Base-by-base conservation (phyloP, 2,329 filamentous ascomycete genomes). In the Trematosphaeria pertusa region DNA sequence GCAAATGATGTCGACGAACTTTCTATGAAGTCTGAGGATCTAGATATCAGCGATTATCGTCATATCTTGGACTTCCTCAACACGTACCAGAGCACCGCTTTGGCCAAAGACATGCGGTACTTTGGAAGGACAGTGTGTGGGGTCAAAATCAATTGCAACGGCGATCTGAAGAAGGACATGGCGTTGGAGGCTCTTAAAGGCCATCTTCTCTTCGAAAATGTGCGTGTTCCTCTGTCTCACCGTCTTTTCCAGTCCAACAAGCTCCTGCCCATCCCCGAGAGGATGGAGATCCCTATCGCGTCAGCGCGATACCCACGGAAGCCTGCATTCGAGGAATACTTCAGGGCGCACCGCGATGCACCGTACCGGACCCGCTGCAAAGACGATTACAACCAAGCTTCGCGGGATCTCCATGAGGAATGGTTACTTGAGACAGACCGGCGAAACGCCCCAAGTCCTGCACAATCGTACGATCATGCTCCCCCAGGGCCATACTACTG, bases 91-190 rank as follows among this genome's bases (percentile, higher is more conserved):
- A 42, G 18, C 28, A 33, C 9, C 17, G 38, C 38, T 4, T 7
- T 34, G 26, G 15, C 3, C 12, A 33, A 2, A 10, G 38, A 42
- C 20, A 42, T 42, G 12, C 26, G 38, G 12, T 37, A 24, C 20
- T 33, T 31, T 17, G 30, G 28, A n/a, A 32, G 30, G 20, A 37
- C 28, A 15, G 22, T 54, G 20, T 24, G 46, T 19, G 50, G 42
- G 12, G 50, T 54, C 9, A 37, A 31, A 19, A 43, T 54, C 42
- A 54, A 54, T 24, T 50, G 50, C 37, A 12, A 30, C 12, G 47
- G 38, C 8, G 42, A 51, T 18, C 18, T 33, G 20, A 31, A 44
- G 37, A 18, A 9, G n/a, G 21, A 11, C 4, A 21, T 18, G 20
- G 22, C 12, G 7, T 18, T 5, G 2, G 14, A 37, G n/a, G 7